phyloP scores from a whole-genome alignment of 345 rosid genomes.

The Melaleuca quinquenervia region DNA sequence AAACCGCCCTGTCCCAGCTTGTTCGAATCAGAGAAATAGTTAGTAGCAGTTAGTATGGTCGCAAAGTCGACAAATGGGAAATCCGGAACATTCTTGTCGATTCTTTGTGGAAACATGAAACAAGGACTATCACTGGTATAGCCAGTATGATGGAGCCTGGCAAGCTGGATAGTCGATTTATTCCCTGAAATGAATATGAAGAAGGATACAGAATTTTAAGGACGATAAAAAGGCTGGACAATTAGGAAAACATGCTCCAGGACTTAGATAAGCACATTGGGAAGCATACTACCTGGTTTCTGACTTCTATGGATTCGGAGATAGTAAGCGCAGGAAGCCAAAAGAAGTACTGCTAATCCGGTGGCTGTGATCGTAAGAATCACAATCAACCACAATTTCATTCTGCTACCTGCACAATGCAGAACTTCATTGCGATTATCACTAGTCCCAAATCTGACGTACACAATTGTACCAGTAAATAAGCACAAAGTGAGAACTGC shows the following conservation, averaged over 20 bases:
- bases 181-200: not conserved
- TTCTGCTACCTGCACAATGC: slow-evolving; percentile 1
- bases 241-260: not conserved
- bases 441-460: not conserved
- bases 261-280: not conserved
- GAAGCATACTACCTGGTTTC: not conserved
- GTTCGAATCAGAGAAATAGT: slow-evolving; percentile 16
- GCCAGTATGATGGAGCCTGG: not conserved
- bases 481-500: not conserved
- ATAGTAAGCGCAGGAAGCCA: not conserved
- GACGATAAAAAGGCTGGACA: not conserved
- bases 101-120: not conserved
- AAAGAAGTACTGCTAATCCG: not conserved
- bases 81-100: not conserved
- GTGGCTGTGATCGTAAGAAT: slow-evolving; percentile 1
- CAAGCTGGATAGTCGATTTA: not conserved
- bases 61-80: slow-evolving; percentile 5
- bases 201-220: not conserved
- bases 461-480: not conserved
- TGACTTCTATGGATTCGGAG: not conserved
- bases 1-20: slow-evolving; percentile 18
- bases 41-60: slow-evolving; percentile 21
- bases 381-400: slow-evolving; percentile 2
- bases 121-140: not conserved
- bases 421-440: not conserved